Evolutionary conservation across 228 moss, liverwort and hornwort species (phyloP).

Genomic region (Sphagnum fallax): DNA sequence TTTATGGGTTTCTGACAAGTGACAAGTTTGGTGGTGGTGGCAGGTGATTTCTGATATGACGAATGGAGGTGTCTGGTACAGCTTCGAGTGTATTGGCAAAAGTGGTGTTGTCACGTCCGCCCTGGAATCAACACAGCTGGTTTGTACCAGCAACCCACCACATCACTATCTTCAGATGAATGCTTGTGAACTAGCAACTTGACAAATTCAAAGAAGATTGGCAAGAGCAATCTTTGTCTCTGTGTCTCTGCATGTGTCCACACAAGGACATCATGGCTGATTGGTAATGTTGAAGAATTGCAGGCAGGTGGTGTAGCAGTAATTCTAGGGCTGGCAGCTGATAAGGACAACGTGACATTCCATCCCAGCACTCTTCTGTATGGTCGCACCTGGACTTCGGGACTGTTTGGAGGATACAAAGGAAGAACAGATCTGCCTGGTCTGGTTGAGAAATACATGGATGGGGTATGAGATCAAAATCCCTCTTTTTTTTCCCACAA

Average conservation of each 20-base stretch:
- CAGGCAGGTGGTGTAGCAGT: conserved; percentile 38
- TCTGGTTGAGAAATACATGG: conserved; percentile 29
- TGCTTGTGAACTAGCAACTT: neutral
- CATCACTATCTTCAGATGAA: neutral
- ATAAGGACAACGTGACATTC: conserved; percentile 20
- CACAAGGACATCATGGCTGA: neutral
- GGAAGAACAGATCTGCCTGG: conserved; percentile 27
- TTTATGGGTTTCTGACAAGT: neutral
- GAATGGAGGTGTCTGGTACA: conserved; percentile 39
- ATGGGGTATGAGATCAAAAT: conserved; percentile 12
- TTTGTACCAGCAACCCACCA: neutral
- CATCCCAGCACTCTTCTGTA: conserved; percentile 21
- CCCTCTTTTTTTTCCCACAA: neutral
- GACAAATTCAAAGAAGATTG: neutral
- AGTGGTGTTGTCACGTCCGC: neutral
- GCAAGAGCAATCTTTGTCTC: neutral
- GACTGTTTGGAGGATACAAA: conserved; percentile 40
- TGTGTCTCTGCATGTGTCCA: neutral
- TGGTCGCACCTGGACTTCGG: conserved; percentile 41
- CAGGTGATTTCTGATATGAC: conserved; percentile 27
- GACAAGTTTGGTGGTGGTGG: neutral
- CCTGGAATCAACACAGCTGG: neutral
- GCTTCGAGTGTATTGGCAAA: conserved; percentile 38
- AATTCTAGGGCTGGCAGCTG: conserved; percentile 33
- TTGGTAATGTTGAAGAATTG: neutral